Base-by-base conservation (phyloP, 2,329 filamentous ascomycete species). In the Penicillium corylophilum region DNA sequence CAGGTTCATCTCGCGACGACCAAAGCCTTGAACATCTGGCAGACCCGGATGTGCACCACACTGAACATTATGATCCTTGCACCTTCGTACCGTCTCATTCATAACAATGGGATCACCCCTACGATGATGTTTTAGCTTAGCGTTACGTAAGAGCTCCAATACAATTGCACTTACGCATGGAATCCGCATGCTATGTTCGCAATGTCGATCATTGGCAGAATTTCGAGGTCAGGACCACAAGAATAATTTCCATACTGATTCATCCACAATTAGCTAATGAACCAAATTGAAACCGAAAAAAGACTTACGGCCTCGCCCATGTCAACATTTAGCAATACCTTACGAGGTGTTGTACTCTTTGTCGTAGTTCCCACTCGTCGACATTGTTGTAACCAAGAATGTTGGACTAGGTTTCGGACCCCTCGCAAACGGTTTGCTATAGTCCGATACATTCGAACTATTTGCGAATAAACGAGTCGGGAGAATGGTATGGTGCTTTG, bases 11-110 rank as follows among this genome's bases (percentile, higher is more conserved):
- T 82, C 79, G 18, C 84, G 77, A 2, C 84, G 74, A 2, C 84
- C 84, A 59, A 87, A 87, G 9, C 84, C 84, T 68, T 83, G 77
- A 20, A 85, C 74, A 63, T 87, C 84, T 16, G 81, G 83, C 1
- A 86, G 72, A 1, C 83, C 83, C 0, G 85, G 84, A 59, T 88
- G 84, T 0, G 85, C 85, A 9, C 84, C 84, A 6, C 82, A 71
- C 44, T 74, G 75, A 54, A 87, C 77, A 51, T 75, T 75, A 66
- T 84, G 77, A 39, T 76, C 64, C 67, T 85, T 86, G 69, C 81
- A 84, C n/a, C 78, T 72, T 12, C 71, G 73, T 10, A 86, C 79
- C 0, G 83, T 86, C 50, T 82, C 74, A 42, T 78, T 71, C 83
- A 87, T 87, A 47, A 85, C 83, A n/a, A 82, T 62, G 0, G 84